Evolutionary conservation across 441 rosid genomes (phyloP).

Genomic region (Gossypium lobatum): DNA sequence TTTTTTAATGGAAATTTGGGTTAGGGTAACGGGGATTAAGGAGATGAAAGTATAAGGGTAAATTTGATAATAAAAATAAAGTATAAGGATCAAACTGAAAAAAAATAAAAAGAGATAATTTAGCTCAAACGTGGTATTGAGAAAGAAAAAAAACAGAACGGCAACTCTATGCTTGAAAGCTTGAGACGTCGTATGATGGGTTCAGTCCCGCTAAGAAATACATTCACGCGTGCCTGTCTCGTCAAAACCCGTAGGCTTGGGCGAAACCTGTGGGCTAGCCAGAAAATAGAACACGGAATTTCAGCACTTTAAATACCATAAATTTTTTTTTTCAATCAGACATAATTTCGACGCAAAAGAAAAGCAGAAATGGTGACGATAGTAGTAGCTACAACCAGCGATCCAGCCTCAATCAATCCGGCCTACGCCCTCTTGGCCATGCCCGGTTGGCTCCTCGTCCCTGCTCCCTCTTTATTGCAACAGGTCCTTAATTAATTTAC

Average conservation of each 20-base stretch:
- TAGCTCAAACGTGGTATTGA: too few species aligned
- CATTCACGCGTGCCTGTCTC: background rate
- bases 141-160: too few species aligned
- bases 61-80: too few species aligned
- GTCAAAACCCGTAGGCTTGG: constrained; percentile 8
- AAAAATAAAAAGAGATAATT: too few species aligned
- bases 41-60: too few species aligned
- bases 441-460: constrained; percentile 53
- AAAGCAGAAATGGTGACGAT: constrained; percentile 50
- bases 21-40: too few species aligned
- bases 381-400: constrained; percentile 63
- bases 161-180: background rate
- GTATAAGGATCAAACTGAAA: too few species aligned
- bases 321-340: too few species aligned
- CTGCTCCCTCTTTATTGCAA: constrained; percentile 37
- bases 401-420: constrained; percentile 83
- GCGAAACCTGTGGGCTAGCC: background rate
- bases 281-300: background rate
- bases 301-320: background rate
- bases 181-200: background rate
- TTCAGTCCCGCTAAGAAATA: background rate
- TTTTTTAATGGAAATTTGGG: too few species aligned
- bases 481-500: constrained; percentile 30
- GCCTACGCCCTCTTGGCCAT: constrained; percentile 60
- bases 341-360: background rate